A percentile compares a stretch with the other conserved stretches of the same genome.
These are phyloP conservation scores for Ceratocystis albifundus DNA, from an alignment of 2,329 filamentous ascomycete genomes.

Conservation along the genomic window DNA sequence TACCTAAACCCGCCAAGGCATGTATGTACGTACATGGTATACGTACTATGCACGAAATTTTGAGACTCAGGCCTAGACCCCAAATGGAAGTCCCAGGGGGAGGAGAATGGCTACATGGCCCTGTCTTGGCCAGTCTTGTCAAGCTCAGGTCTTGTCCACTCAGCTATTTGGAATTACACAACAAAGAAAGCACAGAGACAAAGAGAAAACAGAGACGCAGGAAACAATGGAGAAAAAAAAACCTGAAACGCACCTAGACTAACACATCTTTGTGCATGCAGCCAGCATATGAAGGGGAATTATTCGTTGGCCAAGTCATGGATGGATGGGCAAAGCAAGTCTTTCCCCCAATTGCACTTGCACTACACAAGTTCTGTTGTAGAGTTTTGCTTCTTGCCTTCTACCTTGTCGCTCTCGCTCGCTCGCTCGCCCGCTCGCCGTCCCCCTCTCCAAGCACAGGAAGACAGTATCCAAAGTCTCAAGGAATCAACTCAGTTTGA, in stretches of 20 bases:
- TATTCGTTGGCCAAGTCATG: too few relatives aligned
- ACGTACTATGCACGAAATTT: neutral
- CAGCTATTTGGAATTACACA: slow-evolving; percentile 11
- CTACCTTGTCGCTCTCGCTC: too few relatives aligned
- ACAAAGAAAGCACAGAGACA: neutral
- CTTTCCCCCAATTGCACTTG: too few relatives aligned
- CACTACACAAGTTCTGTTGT: too few relatives aligned
- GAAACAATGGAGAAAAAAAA: neutral
- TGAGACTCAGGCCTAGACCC: neutral
- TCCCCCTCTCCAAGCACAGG: too few relatives aligned
- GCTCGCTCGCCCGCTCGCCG: too few relatives aligned
- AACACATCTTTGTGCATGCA: neutral
- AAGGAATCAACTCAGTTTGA: neutral
- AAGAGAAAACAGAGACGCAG: neutral
- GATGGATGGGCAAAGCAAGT: too few relatives aligned
- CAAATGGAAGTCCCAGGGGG: too few relatives aligned
- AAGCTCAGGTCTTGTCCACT: neutral
- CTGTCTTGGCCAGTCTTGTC: neutral
- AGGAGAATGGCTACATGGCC: too few relatives aligned
- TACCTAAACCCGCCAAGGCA: too few relatives aligned
- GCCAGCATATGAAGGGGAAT: too few relatives aligned
- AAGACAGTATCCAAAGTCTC: neutral
- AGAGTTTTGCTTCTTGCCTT: neutral
- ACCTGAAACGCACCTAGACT: neutral
- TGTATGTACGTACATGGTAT: too few relatives aligned